Percentiles rank a stretch among this genome's conserved stretches.
phyloP scores from a whole-genome alignment of 768 basidiomycete genomes.

The Pleurotus cornucopiae region DNA sequence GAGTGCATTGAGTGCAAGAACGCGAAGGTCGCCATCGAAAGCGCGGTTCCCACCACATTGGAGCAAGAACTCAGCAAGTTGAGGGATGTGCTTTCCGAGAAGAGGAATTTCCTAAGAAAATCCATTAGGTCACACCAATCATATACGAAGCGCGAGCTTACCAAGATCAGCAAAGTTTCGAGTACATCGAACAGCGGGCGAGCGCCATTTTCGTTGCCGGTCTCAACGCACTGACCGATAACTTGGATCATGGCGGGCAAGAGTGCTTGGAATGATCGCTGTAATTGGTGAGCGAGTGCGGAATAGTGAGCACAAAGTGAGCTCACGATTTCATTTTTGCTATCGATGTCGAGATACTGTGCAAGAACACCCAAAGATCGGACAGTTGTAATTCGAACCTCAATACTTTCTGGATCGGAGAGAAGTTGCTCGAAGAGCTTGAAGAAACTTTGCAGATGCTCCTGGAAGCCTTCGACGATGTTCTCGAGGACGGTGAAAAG shows the following conservation, averaged over 20 bases:
- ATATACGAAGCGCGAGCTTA: conserved; percentile 26
- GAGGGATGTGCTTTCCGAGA: conserved; percentile 81
- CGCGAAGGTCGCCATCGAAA: conserved; percentile 76
- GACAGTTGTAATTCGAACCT: conserved; percentile 88
- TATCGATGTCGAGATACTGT: conserved; percentile 85
- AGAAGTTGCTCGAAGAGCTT: conserved; percentile 72
- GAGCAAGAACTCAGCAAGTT: conserved; percentile 86
- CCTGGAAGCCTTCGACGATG: conserved; percentile 85
- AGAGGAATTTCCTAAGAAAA: conserved; percentile 82
- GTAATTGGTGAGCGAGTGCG: conserved; percentile 4
- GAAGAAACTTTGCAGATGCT: conserved; percentile 71
- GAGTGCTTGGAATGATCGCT: conserved; percentile 86
- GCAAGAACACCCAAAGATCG: conserved; percentile 88
- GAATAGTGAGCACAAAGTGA: background rate
- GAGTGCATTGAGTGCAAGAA: conserved; percentile 88
- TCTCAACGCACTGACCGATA: conserved; percentile 77
- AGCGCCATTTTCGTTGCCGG: conserved; percentile 74
- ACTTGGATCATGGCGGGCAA: conserved; percentile 88
- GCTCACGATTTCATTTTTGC: conserved; percentile 83
- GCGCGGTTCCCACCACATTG: conserved; percentile 73
- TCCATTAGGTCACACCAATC: conserved; percentile 8
- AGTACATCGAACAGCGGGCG: conserved; percentile 93
- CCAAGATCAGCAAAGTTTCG: conserved; percentile 92
- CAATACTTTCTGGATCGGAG: conserved; percentile 78
- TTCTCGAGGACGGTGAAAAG: conserved; percentile 89